phyloP scores from a whole-genome alignment of 306 rosid genomes.

The Hippophae gyantsensis region DNA sequence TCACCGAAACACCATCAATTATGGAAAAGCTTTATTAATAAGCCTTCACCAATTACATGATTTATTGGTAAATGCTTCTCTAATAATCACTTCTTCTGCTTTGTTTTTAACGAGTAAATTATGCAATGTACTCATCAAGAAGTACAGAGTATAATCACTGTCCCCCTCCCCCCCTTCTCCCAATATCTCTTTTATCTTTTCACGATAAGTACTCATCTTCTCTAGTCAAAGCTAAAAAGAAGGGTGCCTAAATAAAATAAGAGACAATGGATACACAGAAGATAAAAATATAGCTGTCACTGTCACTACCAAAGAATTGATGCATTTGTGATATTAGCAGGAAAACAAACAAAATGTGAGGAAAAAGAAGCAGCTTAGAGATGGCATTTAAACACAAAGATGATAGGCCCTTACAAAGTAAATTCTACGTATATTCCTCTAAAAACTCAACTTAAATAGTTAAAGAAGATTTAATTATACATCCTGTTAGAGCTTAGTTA shows the following conservation, averaged over 20 bases:
- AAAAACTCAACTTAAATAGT: neutral
- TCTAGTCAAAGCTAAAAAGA: neutral
- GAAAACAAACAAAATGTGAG: neutral
- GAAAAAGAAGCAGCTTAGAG: neutral
- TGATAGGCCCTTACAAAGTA: neutral
- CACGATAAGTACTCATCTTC: neutral
- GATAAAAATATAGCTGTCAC: neutral
- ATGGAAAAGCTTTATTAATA: neutral
- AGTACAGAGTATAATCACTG: neutral
- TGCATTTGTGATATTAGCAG: neutral
- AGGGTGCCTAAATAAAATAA: neutral
- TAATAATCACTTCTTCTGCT: neutral
- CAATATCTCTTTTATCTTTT: neutral
- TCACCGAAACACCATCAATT: conserved; percentile 21
- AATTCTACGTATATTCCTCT: neutral
- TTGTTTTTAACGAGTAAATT: no score
- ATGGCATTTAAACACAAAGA: neutral
- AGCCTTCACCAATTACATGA: neutral
- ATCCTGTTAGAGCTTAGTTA: neutral
- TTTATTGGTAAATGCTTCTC: neutral
- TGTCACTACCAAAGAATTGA: neutral
- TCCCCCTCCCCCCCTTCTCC: no score
- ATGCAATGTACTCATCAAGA: neutral
- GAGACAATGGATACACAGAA: neutral
- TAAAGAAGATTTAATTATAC: neutral